Base-by-base conservation (phyloP, 75 land plant species). In the Isoetes taiwanensis region DNA sequence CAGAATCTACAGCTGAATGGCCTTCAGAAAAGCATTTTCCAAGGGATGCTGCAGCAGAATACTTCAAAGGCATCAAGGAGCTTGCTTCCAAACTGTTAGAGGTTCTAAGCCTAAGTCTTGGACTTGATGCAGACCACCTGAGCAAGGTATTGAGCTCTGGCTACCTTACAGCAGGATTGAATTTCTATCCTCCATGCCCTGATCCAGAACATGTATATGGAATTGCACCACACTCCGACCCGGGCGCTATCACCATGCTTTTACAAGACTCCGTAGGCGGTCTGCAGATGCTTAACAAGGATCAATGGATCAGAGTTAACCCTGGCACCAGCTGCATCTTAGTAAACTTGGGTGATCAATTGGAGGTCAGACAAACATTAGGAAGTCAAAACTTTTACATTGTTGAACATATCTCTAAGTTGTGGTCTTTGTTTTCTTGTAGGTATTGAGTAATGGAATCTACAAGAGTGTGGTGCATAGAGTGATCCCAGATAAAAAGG, bases 111-210 rank as follows among this genome's bases (percentile, higher is more conserved):
- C 12, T 19, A 19, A 46, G 50, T n/a, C n/a, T 46, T 16, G 50
- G 16, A 4, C 50, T 46, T 16, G 21, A 19, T 5, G 19, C n/a
- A n/a, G 50, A n/a, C 6, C 23, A 46, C 16, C 50, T 46, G n/a
- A 46, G 25, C 50, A n/a, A 19, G 4, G 50, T 3, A n/a, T 16
- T 46, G 50, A 4, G 21, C 25, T 9, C 8, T 3, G 21, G 50
- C 6, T 16, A 46, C 8, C 16, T 16, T 16, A 46, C 23, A 6
- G 21, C 23, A 6, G 50, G 21, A 6, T 3, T 46, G n/a, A 46
- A 46, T 16, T 46, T 46, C n/a, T 46, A 46, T 23, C 50, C 50
- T 16, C 50, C 50, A 23, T 46, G 50, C 23, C 50, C 50, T 16
- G 50, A 46, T 6, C 50, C 50, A 6, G 16, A 46, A 3, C 6